Base-by-base conservation (phyloP, 306 rosid species). In the Sicyos edulis region DNA sequence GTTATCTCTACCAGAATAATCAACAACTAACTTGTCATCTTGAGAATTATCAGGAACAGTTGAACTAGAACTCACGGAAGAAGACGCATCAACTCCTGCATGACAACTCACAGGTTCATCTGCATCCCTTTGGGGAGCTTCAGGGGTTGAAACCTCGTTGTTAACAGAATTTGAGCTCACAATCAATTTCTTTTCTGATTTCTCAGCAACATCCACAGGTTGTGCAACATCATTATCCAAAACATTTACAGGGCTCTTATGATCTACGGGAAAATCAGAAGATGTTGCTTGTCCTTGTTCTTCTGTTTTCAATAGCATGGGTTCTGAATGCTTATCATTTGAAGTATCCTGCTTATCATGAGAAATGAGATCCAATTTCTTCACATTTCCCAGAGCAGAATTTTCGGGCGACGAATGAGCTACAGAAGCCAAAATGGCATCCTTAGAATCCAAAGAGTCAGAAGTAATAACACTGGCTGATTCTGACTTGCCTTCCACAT, bases 381-480 rank as follows among this genome's bases (percentile, higher is more conserved):
- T 79, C 59, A 15, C 58, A 57, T 49, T 45, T 74, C 65, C 77
- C n/a, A 82, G 57, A 78, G 59, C 72, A 82, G 77, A 66, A 72
- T 65, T 80, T 63, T 87, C 89, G 58, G 86, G 77, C 53, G 91
- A 72, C 60, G 75, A 42, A 70, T 70, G 17, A 37, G 55, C 53
- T 24, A 58, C 51, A 59, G 73, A 70, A 52, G 75, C 83, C 10
- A 58, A 80, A 76, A n/a, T 14, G 29, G 74, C 80, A 61, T 58
- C 78, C 79, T 76, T 83, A 55, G 74, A 21, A 66, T 81, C 85
- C 70, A 76, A 80, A 80, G 68, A 61, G 79, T 74, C 79, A 68
- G 76, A 44, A 71, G 70, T 54, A 59, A 58, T 40, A 14, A 61
- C 44, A 50, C 70, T 55, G 68, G 71, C 65, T 61, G 77, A 29